Evolutionary conservation across 768 basidiomycete genomes (phyloP), one percentile per base, ranked within the genome.

Genomic region (Russula emetica): DNA sequence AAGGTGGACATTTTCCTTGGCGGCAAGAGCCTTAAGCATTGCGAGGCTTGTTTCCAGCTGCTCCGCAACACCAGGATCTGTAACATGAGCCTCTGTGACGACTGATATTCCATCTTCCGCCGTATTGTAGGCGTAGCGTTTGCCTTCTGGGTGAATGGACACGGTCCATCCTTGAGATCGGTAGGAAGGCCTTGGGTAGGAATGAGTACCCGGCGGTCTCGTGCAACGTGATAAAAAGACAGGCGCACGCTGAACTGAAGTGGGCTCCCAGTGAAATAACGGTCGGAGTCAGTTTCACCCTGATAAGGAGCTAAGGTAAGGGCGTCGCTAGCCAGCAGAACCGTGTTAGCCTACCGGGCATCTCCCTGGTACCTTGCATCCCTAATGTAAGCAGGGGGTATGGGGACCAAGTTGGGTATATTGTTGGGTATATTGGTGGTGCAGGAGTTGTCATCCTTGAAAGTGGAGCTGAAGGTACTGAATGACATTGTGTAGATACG

Each of bases 61-160:
- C 0, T 36, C 59, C 5, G 42, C 49, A 22, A 65, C 38, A 24
- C 24, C 24, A 1, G 59, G 32, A 2, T 56, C 49, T 1, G 6
- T 1, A 2, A 61, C 45, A 9, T 18, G 18, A 2, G 63, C 59
- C 42, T 65, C 63, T 20, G 63, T 65, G 49, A 65, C 24, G 36
- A 65, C 1, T 0, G 59, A 61, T 1, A 65, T 8, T 3, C 63
- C 58, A 3, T 20, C 20, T 9, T 56, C 49, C 3, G 10, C 30
- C 9, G 7, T 18, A 18, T 32, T 38, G 26, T 61, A 40, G 0
- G 59, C 40, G 5, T 65, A 65, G 22, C 49, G 40, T 34, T 57
- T 65, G 20, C 63, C 63, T n/a, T 65, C 63, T 11, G 63, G 54
- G 4, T 65, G 63, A 44, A 51, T 1, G 7, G 59, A 55, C 3